Base-by-base conservation (phyloP, 2,329 filamentous ascomycete genomes). In the Talaromyces atroroseus region DNA sequence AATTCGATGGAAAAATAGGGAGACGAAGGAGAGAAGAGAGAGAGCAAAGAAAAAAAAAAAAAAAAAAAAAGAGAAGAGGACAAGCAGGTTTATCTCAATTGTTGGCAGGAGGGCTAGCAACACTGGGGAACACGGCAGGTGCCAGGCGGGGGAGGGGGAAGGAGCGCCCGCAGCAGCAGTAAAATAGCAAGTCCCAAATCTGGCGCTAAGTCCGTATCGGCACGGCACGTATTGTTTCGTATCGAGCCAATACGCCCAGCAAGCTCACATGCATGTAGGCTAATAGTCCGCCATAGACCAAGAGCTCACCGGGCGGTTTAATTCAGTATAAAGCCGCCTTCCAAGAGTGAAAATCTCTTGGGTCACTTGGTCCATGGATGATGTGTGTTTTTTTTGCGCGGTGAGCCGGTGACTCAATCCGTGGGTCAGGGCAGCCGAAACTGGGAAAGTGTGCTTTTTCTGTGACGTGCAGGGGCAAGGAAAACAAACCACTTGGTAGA, bases 351-450 rank as follows among this genome's bases (percentile, higher is more conserved):
- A 18, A 40, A 42, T 18, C 5, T 16, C n/a, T 16, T 42, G 38
- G 18, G 38, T 20, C 34, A 38, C 34, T 38, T 38, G 34, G 34
- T 11, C 34, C 38, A 11, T 42, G 40, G 40, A 18, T 21, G 29
- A 36, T 36, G 8, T 36, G 32, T 36, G 32, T 36, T 10, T 16
- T 29, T 29, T 44, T 44, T 20, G 40, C 51, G 21, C 51, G 51
- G 51, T 53, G 52, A 48, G 52, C 52, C 52, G 52, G 52, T 54
- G 52, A 54, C 52, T 49, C 32, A 36, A 54, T 49, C 48, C 52
- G 52, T 54, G 45, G 52, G 52, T 49, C 52, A 16, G 21, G n/a
- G 44, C 52, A 24, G 32, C 38, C 48, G 42, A 34, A 54, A 46
- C 38, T 40, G 45, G 52, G 34, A 40, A 54, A 18, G 52, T 14